Base-by-base conservation (phyloP, 2,329 filamentous ascomycete species). In the Tolypocladium pustulatum region DNA sequence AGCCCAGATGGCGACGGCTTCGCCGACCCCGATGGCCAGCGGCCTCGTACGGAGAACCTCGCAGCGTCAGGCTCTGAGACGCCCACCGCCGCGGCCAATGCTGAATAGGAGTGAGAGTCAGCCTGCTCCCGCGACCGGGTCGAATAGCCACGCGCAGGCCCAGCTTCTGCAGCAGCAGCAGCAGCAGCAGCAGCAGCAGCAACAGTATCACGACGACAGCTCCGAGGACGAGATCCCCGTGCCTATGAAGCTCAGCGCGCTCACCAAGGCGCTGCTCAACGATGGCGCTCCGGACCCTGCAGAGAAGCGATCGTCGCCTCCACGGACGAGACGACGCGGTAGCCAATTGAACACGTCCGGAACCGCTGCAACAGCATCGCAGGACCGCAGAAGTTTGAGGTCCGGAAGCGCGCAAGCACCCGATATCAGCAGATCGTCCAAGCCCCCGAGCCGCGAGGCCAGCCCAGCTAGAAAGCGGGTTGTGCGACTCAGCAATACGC, bases 221-320 rank as follows among this genome's bases (percentile, higher is more conserved):
- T 96, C 92, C 30, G 93, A 97, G 73, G 93, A 97, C 68, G 93
- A 97, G 73, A 90, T 95, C 34, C 89, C 89, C 20, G 88, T 90
- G 65, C 91, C 91, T 66, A 91, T 94, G 84, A 95, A 94, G 76
- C 88, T 97, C 70, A 97, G 91, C 71, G 91, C 92, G 66, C 83
- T 94, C 64, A 96, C 93, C 55, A 93, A 94, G 69, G 92, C 91
- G 25, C 79, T 97, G 20, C 80, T 97, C 30, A 83, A 84, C 59
- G 84, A 87, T 60, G 82, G 82, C 51, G 80, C 76, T 4, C 80
- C 83, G 10, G 77, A 78, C 72, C 67, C 69, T 63, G 63, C 65
- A 3, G 63, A 71, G 32, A 70, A 72, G 15, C 68, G 74, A 2
- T 68, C 75, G 7, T 79, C 80, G 7, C 78, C 79, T 2, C 73